phyloP scores from a whole-genome alignment of 2,329 filamentous ascomycete species.

The Claviceps africana region DNA sequence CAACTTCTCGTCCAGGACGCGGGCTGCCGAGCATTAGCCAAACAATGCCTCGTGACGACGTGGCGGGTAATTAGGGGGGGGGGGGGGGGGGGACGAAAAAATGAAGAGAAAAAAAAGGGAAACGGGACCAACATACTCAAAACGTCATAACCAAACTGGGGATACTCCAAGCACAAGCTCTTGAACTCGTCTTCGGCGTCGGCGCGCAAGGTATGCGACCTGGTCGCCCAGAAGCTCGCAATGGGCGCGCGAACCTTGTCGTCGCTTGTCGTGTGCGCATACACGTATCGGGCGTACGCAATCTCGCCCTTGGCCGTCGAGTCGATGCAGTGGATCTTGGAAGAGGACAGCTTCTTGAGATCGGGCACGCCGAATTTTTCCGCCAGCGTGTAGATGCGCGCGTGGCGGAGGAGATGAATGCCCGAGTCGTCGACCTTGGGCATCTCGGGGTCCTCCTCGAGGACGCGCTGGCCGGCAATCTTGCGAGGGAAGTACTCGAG shows the following conservation, averaged over 20 bases:
- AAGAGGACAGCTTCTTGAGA: constrained; percentile 64
- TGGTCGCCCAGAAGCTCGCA: constrained; percentile 79
- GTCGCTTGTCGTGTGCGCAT: constrained; percentile 56
- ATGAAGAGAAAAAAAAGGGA: neutral
- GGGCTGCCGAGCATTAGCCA: too few relatives aligned
- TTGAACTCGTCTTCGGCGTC: constrained; percentile 81
- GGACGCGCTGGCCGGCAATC: constrained; percentile 45
- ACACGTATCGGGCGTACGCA: constrained; percentile 80
- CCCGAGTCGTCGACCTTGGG: constrained; percentile 63
- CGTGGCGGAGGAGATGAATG: constrained; percentile 73
- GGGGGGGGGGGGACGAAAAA: neutral
- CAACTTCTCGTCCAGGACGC: constrained; percentile 52
- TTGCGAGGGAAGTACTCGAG: constrained; percentile 57
- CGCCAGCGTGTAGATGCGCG: constrained; percentile 77
- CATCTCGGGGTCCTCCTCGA: constrained; percentile 54
- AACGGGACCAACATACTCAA: constrained; percentile 43
- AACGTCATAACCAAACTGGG: constrained; percentile 87
- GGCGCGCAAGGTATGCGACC: constrained; percentile 66
- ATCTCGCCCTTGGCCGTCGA: constrained; percentile 83
- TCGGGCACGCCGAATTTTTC: constrained; percentile 56
- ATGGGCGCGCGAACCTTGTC: constrained; percentile 73
- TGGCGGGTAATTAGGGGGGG: too few relatives aligned
- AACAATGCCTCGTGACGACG: too few relatives aligned
- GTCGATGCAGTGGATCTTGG: constrained; percentile 85
- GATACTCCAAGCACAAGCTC: constrained; percentile 71